Evolutionary conservation across 2,329 filamentous ascomycete species (phyloP).

Genomic region (Colletotrichum nymphaeae): DNA sequence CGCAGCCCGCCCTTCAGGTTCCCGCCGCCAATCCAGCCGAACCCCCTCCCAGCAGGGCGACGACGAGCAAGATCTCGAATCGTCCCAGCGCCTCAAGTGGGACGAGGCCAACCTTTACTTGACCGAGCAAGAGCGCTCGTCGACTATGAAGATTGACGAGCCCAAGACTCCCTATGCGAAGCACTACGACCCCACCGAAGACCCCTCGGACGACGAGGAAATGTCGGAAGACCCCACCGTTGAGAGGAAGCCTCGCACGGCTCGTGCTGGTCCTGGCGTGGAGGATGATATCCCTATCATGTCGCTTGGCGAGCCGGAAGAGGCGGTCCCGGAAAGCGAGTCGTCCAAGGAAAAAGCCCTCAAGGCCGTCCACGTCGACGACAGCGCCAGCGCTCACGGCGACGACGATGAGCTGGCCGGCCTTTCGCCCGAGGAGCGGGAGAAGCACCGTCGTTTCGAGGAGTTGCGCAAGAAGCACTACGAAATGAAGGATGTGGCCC

Average conservation of each 20-base stretch:
- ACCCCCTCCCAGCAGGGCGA: conserved; percentile 57
- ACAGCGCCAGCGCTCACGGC: conserved; percentile 63
- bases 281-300: conserved; percentile 89
- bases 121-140: conserved; percentile 93
- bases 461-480: conserved; percentile 95
- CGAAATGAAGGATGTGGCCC: conserved; percentile 96
- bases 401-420: conserved; percentile 66
- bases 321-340: conserved; percentile 66
- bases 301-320: conserved; percentile 92
- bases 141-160: conserved; percentile 99
- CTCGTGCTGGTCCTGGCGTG: conserved; percentile 38
- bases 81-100: conserved; percentile 89
- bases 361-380: conserved; percentile 77
- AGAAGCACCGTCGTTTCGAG: conserved; percentile 95
- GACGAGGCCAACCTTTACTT: conserved; percentile 98
- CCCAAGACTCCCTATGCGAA: conserved; percentile 97
- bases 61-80: conserved; percentile 62
- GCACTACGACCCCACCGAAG: conserved; percentile 90
- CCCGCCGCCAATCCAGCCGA: conserved; percentile 76
- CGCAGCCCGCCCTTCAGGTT: conserved; percentile 69
- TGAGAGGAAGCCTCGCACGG: conserved; percentile 50
- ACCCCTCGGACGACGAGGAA: conserved; percentile 82
- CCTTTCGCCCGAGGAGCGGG: conserved; percentile 77
- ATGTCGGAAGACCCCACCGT: conserved; percentile 65
- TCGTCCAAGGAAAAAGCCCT: conserved; percentile 42